Percentiles rank a stretch among this genome's conserved stretches.
Evolutionary conservation across 257 asterid genomes (phyloP).

Genomic region (Leptodermis oblonga): DNA sequence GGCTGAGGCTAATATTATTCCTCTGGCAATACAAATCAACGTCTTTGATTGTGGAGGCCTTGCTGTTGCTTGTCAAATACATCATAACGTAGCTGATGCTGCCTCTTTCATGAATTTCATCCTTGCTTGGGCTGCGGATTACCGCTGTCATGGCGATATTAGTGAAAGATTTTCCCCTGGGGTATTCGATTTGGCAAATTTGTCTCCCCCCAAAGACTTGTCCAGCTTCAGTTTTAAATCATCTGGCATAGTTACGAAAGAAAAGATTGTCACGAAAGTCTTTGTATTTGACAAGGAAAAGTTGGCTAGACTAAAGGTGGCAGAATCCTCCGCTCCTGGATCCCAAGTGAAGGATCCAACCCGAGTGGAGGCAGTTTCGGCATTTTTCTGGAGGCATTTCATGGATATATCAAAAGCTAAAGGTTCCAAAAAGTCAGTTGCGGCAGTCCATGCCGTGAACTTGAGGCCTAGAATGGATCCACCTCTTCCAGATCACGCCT

Average conservation of each 20-base stretch:
- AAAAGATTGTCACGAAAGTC: conserved; percentile 19
- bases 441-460: conserved; percentile 30
- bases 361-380: conserved; percentile 43
- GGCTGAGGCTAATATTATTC: background rate
- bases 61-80: conserved; percentile 25
- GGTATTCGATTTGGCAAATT: conserved; percentile 11
- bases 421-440: background rate
- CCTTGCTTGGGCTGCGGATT: conserved; percentile 31
- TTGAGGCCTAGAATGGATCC: conserved; percentile 32
- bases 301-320: conserved; percentile 19
- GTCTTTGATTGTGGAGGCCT: conserved; percentile 34
- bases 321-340: conserved; percentile 1
- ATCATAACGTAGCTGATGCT: conserved; percentile 34
- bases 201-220: conserved; percentile 27
- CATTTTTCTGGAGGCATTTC: conserved; percentile 34
- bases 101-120: conserved; percentile 28
- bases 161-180: background rate
- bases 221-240: conserved; percentile 16
- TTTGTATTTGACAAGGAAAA: conserved; percentile 30
- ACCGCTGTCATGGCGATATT: conserved; percentile 6
- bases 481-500: conserved; percentile 10
- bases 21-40: conserved; percentile 30
- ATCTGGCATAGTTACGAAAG: conserved; percentile 9
- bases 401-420: conserved; percentile 9
- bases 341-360: no score